A percentile compares a stretch with the other conserved stretches of the same genome.
Conservation (phyloP, 2,329 filamentous ascomycete genomes). For the Penicillium sp. region DNA sequence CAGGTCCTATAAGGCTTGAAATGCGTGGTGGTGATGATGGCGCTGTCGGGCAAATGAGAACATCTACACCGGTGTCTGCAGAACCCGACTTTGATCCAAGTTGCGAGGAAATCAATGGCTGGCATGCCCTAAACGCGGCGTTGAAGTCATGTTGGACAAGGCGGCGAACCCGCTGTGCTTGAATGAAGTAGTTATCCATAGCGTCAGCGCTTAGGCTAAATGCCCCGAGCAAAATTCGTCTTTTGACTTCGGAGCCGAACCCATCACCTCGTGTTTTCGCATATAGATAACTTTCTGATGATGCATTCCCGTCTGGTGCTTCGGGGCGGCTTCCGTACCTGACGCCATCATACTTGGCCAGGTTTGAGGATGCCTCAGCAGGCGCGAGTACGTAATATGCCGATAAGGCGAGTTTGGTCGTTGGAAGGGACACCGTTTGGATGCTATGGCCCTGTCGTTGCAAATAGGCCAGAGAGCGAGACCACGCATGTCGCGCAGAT, state of each 20-base stretch:
- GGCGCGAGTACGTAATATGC: slow-evolving; percentile 94
- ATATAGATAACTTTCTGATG: slow-evolving; percentile 55
- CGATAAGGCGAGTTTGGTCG: slow-evolving; percentile 74
- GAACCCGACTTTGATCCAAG: too few species aligned
- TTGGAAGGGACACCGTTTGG: slow-evolving; percentile 68
- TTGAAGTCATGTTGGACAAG: slow-evolving; percentile 83
- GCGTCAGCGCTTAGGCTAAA: slow-evolving; percentile 84
- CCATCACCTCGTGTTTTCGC: slow-evolving; percentile 62
- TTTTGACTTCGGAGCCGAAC: slow-evolving; percentile 76
- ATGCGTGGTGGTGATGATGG: slow-evolving; percentile 64
- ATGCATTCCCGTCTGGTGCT: slow-evolving; percentile 45
- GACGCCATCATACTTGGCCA: slow-evolving; percentile 92
- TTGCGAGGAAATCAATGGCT: too few species aligned
- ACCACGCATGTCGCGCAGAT: slow-evolving; percentile 62
- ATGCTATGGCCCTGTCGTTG: slow-evolving; percentile 59
- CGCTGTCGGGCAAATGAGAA: slow-evolving; percentile 78
- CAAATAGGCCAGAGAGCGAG: slow-evolving; percentile 51
- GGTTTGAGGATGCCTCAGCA: slow-evolving; percentile 88
- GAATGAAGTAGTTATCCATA: slow-evolving; percentile 92
- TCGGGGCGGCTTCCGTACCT: slow-evolving; percentile 63
- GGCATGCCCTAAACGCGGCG: slow-evolving; percentile 56
- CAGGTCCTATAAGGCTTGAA: slow-evolving; percentile 52
- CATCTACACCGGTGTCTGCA: slow-evolving; percentile 55
- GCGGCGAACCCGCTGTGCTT: slow-evolving; percentile 78
- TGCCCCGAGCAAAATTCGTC: slow-evolving; percentile 77